Evolutionary conservation across 1,284 basidiomycete genomes (phyloP), one percentile per base, ranked within the genome.

Genomic region (Ustilago sp.): DNA sequence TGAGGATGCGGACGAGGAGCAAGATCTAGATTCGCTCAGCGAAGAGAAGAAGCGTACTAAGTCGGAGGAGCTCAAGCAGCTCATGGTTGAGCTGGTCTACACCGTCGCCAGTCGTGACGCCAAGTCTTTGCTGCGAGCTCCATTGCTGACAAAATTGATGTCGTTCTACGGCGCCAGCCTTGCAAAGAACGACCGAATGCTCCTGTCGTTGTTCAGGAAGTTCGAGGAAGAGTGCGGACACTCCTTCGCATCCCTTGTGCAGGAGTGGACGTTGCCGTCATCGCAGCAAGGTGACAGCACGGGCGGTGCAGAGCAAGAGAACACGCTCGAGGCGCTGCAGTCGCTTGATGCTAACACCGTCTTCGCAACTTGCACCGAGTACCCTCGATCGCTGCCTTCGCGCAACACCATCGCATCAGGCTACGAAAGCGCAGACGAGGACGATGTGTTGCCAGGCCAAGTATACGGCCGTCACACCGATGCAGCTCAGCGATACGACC

Each of bases 111-210:
- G 89, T 63, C 88, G 91, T 13, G 91, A 94, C 80, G 92, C 93
- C 0, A 87, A 89, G 19, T 93, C 93, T 77, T 92, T 94, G 1
- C 94, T 93, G 80, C 94, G 95, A 82, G 89, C 91, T 1, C 91
- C 90, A 9, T 93, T 94, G 76, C 87, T 95, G 56, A 90, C 92
- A 60, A 92, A 93, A 1, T 88, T 96, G 34, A 86, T 93, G 36
- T 87, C 87, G 8, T 87, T 94, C 1, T 97, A 97, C 84, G 87
- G 89, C 4, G 94, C 93, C 1, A 92, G 92, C 0, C 85, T 92
- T 36, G 89, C 90, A 0, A 63, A 69, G 0, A 81, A 91, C 0
- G 95, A 97, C 83, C 88, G 89, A 17, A 88, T 88, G 54, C 86
- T 97, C 1, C 86, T 95, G 3, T 88, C 90, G 1, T 89, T 95